phyloP scores from a whole-genome alignment of 805 yeast species.

The Schwanniomyces pseudopolymorphus region DNA sequence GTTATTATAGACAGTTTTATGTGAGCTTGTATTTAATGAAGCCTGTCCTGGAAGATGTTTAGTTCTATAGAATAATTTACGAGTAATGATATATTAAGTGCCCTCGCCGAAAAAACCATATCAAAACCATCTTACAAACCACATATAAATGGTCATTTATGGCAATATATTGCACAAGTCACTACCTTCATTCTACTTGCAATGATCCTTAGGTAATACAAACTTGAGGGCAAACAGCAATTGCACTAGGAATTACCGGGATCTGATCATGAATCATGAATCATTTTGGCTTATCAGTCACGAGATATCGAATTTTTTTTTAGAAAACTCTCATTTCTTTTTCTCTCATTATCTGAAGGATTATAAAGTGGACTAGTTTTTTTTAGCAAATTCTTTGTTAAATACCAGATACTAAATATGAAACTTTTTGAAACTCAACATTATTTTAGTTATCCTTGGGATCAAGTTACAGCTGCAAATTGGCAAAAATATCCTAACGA shows the following conservation, averaged over 20 bases:
- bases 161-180: too few species aligned
- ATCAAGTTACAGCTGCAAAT: constrained; percentile 90
- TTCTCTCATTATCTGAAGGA: neutral
- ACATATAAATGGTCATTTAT: too few species aligned
- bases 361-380: too few species aligned
- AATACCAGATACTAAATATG: constrained; percentile 48
- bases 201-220: too few species aligned
- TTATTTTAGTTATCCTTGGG: constrained; percentile 84
- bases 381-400: too few species aligned
- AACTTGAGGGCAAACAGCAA: too few species aligned
- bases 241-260: neutral
- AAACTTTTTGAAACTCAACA: constrained; percentile 73
- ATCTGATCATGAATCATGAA: neutral
- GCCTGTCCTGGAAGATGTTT: neutral
- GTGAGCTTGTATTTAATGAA: too few species aligned
- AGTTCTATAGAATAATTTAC: neutral
- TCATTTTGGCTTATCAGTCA: neutral
- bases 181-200: too few species aligned
- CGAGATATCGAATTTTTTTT: neutral
- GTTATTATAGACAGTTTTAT: too few species aligned
- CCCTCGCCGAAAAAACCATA: too few species aligned
- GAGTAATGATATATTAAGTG: neutral
- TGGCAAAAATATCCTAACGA: constrained; percentile 98
- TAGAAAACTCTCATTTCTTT: neutral
- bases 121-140: too few species aligned